A percentile compares a stretch with the other conserved stretches of the same genome.
Evolutionary conservation across 768 basidiomycete genomes (phyloP).

Genomic region (Rhodocollybia butyracea): DNA sequence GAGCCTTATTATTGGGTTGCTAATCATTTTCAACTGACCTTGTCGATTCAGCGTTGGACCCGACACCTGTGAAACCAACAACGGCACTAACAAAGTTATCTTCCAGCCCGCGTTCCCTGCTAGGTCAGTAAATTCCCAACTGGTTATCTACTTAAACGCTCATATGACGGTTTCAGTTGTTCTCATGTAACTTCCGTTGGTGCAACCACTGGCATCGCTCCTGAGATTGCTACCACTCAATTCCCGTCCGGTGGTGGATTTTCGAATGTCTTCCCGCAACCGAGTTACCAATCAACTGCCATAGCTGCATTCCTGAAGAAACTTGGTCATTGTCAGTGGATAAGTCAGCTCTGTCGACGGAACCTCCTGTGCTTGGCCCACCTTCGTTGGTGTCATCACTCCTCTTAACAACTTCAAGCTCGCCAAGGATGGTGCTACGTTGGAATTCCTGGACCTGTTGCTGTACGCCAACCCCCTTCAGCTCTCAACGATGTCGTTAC

Average conservation of each 20-base stretch:
- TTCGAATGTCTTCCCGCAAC: slow-evolving; percentile 23
- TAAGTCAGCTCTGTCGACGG: neutral
- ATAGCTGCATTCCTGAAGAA: slow-evolving; percentile 14
- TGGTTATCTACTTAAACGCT: neutral
- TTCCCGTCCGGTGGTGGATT: slow-evolving; percentile 19
- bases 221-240: slow-evolving; percentile 34
- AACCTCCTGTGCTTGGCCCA: slow-evolving; percentile 16
- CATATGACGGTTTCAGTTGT: neutral
- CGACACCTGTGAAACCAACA: slow-evolving; percentile 57
- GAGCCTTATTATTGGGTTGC: slow-evolving; percentile 42
- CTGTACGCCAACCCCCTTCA: slow-evolving; percentile 14
- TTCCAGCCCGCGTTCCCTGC: slow-evolving; percentile 66
- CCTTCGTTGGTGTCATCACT: slow-evolving; percentile 25
- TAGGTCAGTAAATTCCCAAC: neutral
- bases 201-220: slow-evolving; percentile 36
- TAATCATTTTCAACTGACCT: slow-evolving; percentile 63
- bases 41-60: slow-evolving; percentile 70
- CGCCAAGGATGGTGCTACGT: slow-evolving; percentile 10
- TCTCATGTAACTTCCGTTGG: slow-evolving; percentile 39
- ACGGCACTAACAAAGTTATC: slow-evolving; percentile 46
- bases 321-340: slow-evolving; percentile 9
- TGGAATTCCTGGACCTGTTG: slow-evolving; percentile 22
- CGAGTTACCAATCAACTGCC: slow-evolving; percentile 21
- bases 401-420: slow-evolving; percentile 28
- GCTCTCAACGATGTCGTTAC: slow-evolving; percentile 22